Evolutionary conservation across 257 asterid species (phyloP), one percentile per base, ranked within the genome.

Genomic region (Solanum commersonii): DNA sequence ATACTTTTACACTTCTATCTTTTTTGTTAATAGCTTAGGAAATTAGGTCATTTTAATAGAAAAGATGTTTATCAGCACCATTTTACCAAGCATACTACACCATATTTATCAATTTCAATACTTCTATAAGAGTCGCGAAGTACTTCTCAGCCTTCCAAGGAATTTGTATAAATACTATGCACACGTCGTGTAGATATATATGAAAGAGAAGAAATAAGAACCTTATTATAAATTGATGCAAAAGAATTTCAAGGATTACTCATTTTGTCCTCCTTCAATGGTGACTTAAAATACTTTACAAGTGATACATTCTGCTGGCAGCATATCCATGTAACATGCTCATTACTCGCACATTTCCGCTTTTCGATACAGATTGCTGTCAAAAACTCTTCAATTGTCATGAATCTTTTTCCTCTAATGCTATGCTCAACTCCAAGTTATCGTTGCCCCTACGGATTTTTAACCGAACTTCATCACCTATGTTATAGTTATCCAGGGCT

Each of bases 401-500:
- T 83, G 88, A 88, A n/a, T 86, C 78, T 46, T 90, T 90, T 93
- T 93, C 98, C 91, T 96, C 99, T 83, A 97, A 91, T 49, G 87
- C 90, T 76, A 97, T 56, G 40, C 96, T 93, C 89, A 96, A 33
- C 91, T 96, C 96, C 95, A 96, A 65, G 59, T 49, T 89, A 81
- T 95, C 92, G 16, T 68, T 90, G 42, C 96, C 97, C 90, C 99
- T 93, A 84, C 67, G 90, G 84, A 96, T 92, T 90, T 90, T 94
- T 73, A 97, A 88, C 25, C 88, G 83, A 65, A 97, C 98, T 87
- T 94, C 93, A 72, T 94, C 98, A 23, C 98, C 99, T 22, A 94
- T 90, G 89, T 79, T 94, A 89, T 94, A 95, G 87, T 95, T 97
- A 76, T 96, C 99, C 89, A 96, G 88, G 83, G 90, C 86, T 90